Evolutionary conservation across 306 rosid genomes (phyloP), one percentile per base, ranked within the genome.

Genomic region (Arachis hypogaea): DNA sequence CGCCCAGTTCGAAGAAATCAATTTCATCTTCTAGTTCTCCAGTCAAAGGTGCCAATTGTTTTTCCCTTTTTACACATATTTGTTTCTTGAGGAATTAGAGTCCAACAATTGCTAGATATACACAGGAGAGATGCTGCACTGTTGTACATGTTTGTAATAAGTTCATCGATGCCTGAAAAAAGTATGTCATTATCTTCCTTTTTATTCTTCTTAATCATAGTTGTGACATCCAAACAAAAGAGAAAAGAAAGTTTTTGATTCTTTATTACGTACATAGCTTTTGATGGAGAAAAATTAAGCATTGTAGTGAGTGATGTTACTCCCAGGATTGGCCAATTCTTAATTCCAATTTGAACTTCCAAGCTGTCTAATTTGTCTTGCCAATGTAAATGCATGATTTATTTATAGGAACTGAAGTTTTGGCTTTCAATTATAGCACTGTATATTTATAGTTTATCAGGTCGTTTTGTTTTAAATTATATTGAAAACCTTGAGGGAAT

Each of bases 121-220:
- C 59, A 45, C 47, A 45, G 7, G 29, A 63, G 61, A 66, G 71
- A 70, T 69, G 12, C 68, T 52, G 57, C 59, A 65, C 54, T 73
- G 45, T 7, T 74, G 81, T 71, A 78, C 16, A 78, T 78, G 70
- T 63, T 64, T 69, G 70, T 72, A 40, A 29, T 10, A 49, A 68
- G 43, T 62, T 30, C 55, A 46, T 61, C 5, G 12, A 68, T 66
- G 51, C 62, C 42, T 14, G 54, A 54, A n/a, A 52, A 59, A 46
- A 46, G 51, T 46, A 46, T 11, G 51, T 1, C 51, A 46, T 46
- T 33, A 33, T 33, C 38, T 33, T 33, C 38, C 38, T 72, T 10
- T 72, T 6, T 38, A 73, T 63, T 73, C 55, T 22, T 62, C 58
- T 73, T 36, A 9, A 52, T 40, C 11, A 40, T 61, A 67, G 5